Percentiles rank a stretch among this genome's conserved stretches.
Evolutionary conservation across 2,329 filamentous ascomycete species (phyloP).

Genomic region (Paraphaeosphaeria sporulosa): DNA sequence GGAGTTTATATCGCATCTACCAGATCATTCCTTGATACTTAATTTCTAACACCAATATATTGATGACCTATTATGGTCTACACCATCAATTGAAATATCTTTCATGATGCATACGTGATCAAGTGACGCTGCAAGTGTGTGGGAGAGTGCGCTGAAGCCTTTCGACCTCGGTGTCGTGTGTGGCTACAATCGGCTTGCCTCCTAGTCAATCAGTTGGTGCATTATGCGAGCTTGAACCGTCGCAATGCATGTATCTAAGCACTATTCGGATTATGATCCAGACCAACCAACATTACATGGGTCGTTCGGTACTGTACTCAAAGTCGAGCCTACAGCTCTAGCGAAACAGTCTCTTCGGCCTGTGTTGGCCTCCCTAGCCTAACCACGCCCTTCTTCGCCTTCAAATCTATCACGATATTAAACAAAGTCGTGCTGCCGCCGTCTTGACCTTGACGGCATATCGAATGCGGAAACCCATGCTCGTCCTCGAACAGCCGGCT

Average conservation of each 20-base stretch:
- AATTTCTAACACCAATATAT: conserved; percentile 13
- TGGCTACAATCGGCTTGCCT: background rate
- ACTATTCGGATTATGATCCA: background rate
- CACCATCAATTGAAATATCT: background rate
- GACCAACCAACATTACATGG: background rate
- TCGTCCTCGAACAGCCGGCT: conserved; percentile 52
- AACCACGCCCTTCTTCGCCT: conserved; percentile 37
- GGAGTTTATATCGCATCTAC: conserved; percentile 5
- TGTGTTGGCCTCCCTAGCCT: conserved; percentile 42
- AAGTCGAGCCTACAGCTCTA: conserved; percentile 26
- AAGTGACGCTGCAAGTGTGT: background rate
- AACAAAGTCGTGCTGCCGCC: conserved; percentile 45
- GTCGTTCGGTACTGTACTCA: too few relatives aligned
- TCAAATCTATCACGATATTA: conserved; percentile 49
- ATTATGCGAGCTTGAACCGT: background rate
- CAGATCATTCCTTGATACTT: conserved; percentile 13
- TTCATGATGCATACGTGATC: too few relatives aligned
- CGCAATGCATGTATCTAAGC: background rate
- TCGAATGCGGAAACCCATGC: conserved; percentile 47
- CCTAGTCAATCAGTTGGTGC: background rate
- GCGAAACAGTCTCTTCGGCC: conserved; percentile 32
- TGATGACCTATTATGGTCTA: background rate
- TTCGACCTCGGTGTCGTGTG: background rate
- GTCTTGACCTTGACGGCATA: conserved; percentile 35
- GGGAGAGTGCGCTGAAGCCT: background rate